Evolutionary conservation across 306 rosid genomes (phyloP).

Genomic region (Trifolium repens): DNA sequence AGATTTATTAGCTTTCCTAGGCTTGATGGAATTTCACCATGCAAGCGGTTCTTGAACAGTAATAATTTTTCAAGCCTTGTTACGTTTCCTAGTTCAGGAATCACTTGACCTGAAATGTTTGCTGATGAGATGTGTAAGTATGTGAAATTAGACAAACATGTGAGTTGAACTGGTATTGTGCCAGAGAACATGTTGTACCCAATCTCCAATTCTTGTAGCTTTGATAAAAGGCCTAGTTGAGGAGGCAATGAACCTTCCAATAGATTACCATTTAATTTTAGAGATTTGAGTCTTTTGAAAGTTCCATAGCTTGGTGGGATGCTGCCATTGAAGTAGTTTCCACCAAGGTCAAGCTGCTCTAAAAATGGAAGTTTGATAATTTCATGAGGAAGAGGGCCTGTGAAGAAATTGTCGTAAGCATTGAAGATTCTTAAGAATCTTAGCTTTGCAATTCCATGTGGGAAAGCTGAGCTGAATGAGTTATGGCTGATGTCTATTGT

Average conservation of each 20-base stretch:
- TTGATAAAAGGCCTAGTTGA: slow-evolving; percentile 58
- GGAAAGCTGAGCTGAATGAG: slow-evolving; percentile 74
- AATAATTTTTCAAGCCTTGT: too few relatives aligned
- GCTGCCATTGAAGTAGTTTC: slow-evolving; percentile 76
- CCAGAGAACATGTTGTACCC: too few relatives aligned
- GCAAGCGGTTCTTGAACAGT: too few relatives aligned
- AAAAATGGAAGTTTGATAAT: slow-evolving; percentile 60
- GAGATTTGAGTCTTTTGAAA: slow-evolving; percentile 56
- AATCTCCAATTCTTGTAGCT: slow-evolving; percentile 79
- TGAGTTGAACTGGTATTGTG: slow-evolving; percentile 64
- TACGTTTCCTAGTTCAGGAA: too few relatives aligned
- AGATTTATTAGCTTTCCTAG: too few relatives aligned
- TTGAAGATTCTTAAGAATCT: slow-evolving; percentile 67
- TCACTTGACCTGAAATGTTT: too few relatives aligned
- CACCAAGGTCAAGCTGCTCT: slow-evolving; percentile 83
- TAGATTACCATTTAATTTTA: slow-evolving; percentile 70
- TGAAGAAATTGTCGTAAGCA: slow-evolving; percentile 86
- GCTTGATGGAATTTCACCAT: too few relatives aligned
- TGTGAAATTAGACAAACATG: slow-evolving; percentile 55
- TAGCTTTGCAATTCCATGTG: slow-evolving; percentile 84
- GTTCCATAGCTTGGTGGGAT: slow-evolving; percentile 72
- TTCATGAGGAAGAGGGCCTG: slow-evolving; percentile 70
- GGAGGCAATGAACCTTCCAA: slow-evolving; percentile 70
- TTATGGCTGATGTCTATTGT: slow-evolving; percentile 77
- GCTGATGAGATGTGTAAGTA: slow-evolving; percentile 73